Evolutionary conservation across 331 rosid genomes (phyloP).

Genomic region (Arachis monticola): DNA sequence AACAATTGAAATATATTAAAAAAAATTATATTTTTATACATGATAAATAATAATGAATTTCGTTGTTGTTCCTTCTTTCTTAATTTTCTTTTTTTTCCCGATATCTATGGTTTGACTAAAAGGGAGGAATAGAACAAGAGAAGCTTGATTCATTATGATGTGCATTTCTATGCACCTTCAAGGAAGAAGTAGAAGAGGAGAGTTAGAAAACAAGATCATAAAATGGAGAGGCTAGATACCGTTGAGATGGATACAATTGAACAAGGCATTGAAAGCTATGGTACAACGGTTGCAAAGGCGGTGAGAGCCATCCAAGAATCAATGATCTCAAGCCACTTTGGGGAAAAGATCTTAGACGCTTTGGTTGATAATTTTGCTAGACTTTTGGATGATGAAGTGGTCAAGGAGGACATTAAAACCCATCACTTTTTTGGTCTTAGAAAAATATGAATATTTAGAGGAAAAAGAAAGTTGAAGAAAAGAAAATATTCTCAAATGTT

Average conservation of each 20-base stretch:
- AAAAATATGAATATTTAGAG: conserved; percentile 45
- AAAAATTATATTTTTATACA: background rate
- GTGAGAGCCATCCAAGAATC: conserved; percentile 92
- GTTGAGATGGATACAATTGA: conserved; percentile 52
- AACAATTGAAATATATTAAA: too few species aligned
- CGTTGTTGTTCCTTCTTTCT: background rate
- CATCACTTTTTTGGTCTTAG: conserved; percentile 62
- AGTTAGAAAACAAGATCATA: conserved; percentile 74
- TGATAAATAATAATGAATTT: background rate
- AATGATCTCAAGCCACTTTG: conserved; percentile 78
- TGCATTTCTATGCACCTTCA: conserved; percentile 91
- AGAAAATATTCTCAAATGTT: background rate
- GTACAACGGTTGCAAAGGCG: conserved; percentile 65
- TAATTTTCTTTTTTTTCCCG: too few species aligned
- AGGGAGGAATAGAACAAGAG: conserved; percentile 78
- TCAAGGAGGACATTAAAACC: conserved; percentile 64
- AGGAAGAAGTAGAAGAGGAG: conserved; percentile 74
- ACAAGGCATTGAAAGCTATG: conserved; percentile 51
- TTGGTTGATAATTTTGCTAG: conserved; percentile 67
- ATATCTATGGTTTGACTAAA: background rate
- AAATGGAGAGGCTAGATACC: conserved; percentile 62
- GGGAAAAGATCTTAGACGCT: conserved; percentile 65
- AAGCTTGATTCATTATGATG: conserved; percentile 79
- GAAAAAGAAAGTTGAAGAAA: too few species aligned
- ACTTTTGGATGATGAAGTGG: conserved; percentile 62